Evolutionary conservation across 139 green algal genomes (phyloP).

Genomic region (Nannochloris sp.): DNA sequence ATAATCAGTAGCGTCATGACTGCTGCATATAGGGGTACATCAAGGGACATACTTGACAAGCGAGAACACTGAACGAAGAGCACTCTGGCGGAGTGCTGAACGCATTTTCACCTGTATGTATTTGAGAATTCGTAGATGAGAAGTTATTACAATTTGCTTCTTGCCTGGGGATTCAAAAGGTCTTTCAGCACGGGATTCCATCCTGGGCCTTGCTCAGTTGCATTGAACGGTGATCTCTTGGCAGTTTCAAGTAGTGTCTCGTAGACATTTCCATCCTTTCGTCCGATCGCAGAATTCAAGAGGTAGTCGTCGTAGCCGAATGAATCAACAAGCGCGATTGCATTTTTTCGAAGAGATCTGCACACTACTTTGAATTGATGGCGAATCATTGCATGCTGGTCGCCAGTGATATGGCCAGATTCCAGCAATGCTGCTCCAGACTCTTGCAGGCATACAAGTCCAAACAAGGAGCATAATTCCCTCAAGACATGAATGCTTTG

Average conservation of each 20-base stretch:
- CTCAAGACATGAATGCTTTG: too few relatives aligned
- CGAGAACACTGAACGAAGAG: too few relatives aligned
- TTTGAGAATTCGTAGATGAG: too few relatives aligned
- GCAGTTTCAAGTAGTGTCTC: conserved; percentile 64
- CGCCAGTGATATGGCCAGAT: conserved; percentile 45
- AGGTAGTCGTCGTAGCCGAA: conserved; percentile 76
- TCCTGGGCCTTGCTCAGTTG: conserved; percentile 66
- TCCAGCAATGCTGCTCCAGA: conserved; percentile 49
- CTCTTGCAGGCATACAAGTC: too few relatives aligned
- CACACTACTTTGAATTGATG: conserved; percentile 45
- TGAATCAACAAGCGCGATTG: conserved; percentile 71
- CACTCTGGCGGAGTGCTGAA: too few relatives aligned
- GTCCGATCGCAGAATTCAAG: conserved; percentile 68
- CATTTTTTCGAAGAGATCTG: conserved; percentile 60
- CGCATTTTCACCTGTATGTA: too few relatives aligned
- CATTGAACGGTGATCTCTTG: conserved; percentile 66
- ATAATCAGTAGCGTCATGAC: too few relatives aligned
- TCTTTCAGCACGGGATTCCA: conserved; percentile 68
- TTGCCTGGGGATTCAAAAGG: conserved; percentile 21
- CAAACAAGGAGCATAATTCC: too few relatives aligned
- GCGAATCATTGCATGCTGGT: conserved; percentile 42
- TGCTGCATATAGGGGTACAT: too few relatives aligned
- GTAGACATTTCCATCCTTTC: conserved; percentile 75
- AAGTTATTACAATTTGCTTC: conserved; percentile 1
- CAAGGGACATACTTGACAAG: too few relatives aligned